A percentile compares a stretch with the other conserved stretches of the same genome.
These are phyloP conservation scores for Toxicodendron radicans DNA, from an alignment of 345 rosid genomes.

Conservation along the genomic window DNA sequence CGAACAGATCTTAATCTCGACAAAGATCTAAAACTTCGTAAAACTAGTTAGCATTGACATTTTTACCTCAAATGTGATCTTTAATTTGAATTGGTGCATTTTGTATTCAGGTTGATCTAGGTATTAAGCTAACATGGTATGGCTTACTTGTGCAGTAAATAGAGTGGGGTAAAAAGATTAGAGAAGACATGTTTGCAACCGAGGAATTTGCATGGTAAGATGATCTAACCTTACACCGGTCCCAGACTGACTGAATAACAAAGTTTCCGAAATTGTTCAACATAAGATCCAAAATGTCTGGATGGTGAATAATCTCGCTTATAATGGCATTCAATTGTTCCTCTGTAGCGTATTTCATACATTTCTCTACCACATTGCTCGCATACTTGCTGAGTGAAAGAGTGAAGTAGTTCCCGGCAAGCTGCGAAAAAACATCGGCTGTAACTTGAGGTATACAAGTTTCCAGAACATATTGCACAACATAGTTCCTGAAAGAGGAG, in stretches of 20 bases:
- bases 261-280: constrained; percentile 40
- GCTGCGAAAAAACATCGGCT: constrained; percentile 17
- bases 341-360: constrained; percentile 21
- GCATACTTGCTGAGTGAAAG: constrained; percentile 42
- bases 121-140: too few relatives aligned
- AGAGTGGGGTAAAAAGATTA: too few relatives aligned
- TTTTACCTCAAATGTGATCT: too few relatives aligned
- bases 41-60: too few relatives aligned
- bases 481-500: constrained; percentile 42
- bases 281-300: constrained; percentile 18
- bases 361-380: constrained; percentile 57
- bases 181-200: too few relatives aligned
- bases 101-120: too few relatives aligned
- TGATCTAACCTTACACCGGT: constrained; percentile 27
- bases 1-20: too few relatives aligned
- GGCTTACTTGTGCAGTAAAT: too few relatives aligned
- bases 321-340: constrained; percentile 22
- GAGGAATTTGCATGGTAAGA: background rate
- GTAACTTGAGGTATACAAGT: constrained; percentile 10
- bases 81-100: too few relatives aligned
- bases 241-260: constrained; percentile 39
- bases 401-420: constrained; percentile 27
- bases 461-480: constrained; percentile 41
- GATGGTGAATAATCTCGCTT: constrained; percentile 26
- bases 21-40: too few relatives aligned